phyloP scores from a whole-genome alignment of 164 flowering plant species.

The Vitis rupestris region DNA sequence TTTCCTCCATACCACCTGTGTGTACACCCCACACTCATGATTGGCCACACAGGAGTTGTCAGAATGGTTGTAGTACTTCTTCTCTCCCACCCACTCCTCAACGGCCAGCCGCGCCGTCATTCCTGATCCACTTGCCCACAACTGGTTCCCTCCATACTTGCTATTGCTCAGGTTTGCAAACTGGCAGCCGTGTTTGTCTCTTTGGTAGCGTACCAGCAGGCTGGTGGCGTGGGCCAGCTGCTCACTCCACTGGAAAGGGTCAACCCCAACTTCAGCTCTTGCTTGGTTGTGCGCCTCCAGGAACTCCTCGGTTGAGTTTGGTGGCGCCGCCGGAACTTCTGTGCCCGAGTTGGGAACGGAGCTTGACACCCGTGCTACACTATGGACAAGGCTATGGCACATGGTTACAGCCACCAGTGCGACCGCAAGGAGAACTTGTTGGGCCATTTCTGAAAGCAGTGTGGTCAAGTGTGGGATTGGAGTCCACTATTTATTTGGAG shows the following conservation, averaged over 20 bases:
- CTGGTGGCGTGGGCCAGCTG: slow-evolving; percentile 40
- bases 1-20: slow-evolving; percentile 72
- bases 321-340: slow-evolving; percentile 8
- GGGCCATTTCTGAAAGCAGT: slow-evolving; percentile 14
- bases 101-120: slow-evolving; percentile 49
- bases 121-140: slow-evolving; percentile 31
- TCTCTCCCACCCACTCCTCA: slow-evolving; percentile 58
- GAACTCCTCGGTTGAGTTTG: slow-evolving; percentile 34
- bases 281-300: slow-evolving; percentile 64
- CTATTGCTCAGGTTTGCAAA: slow-evolving; percentile 40
- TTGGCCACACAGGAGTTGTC: slow-evolving; percentile 43
- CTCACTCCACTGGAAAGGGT: slow-evolving; percentile 57
- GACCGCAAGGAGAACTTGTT: background rate
- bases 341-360: background rate
- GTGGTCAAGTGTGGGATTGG: too few species aligned
- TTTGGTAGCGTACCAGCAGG: slow-evolving; percentile 45
- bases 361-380: slow-evolving; percentile 5
- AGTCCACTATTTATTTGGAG: too few species aligned
- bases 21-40: slow-evolving; percentile 58
- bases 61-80: slow-evolving; percentile 42
- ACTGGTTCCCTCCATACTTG: slow-evolving; percentile 65
- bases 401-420: slow-evolving; percentile 12
- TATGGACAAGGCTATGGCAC: slow-evolving; percentile 11
- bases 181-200: slow-evolving; percentile 46
- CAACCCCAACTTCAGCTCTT: slow-evolving; percentile 56